phyloP scores from a whole-genome alignment of 208 protist genomes.

The Spongospora subterranea region DNA sequence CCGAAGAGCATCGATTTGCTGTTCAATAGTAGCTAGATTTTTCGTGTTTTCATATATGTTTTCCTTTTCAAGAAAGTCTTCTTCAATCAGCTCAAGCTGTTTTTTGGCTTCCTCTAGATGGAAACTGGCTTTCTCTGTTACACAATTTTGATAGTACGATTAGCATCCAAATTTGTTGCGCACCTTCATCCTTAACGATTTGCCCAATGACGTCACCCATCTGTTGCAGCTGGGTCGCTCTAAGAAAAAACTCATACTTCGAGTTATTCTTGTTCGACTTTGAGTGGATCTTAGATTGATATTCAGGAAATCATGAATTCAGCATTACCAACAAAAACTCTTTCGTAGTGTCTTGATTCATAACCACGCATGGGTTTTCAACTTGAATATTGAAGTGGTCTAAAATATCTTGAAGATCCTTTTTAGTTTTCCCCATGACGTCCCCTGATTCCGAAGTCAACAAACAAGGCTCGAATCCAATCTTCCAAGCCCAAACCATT shows the following conservation, averaged over 20 bases:
- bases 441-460: not conserved
- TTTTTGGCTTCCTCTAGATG: not conserved
- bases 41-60: not conserved
- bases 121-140: not conserved
- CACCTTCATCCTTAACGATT: not conserved
- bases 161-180: not conserved
- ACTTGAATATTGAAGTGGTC: conserved; percentile 63
- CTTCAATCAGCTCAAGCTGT: not conserved
- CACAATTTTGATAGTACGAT: not conserved
- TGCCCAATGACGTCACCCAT: conserved; percentile 20
- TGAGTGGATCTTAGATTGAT: not conserved
- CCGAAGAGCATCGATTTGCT: not conserved
- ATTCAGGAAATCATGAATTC: not conserved
- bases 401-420: conserved; percentile 45
- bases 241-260: conserved; percentile 53
- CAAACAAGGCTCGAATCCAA: not conserved
- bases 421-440: conserved; percentile 42
- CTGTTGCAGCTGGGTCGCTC: conserved; percentile 40
- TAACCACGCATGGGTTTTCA: conserved; percentile 57
- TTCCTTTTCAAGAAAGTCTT: not conserved
- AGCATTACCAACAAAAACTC: conserved; percentile 48
- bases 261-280: conserved; percentile 31
- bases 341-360: conserved; percentile 58
- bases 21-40: not conserved
- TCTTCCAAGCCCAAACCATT: not conserved